Conservation (phyloP, 2,329 filamentous ascomycete genomes). For the Akanthomyces uredinophilus region DNA sequence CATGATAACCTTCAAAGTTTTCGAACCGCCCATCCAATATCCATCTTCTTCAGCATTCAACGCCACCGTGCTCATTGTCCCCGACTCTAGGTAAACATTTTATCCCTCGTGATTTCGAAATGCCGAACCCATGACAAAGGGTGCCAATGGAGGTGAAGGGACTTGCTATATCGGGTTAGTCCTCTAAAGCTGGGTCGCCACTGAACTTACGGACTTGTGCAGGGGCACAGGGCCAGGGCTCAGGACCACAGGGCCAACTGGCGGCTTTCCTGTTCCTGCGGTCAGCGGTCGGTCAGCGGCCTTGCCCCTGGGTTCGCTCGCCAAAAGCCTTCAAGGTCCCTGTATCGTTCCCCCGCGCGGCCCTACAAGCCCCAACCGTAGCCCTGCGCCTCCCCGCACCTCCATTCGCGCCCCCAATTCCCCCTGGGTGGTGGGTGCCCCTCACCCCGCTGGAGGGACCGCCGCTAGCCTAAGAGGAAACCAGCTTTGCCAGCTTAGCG, state of each 20-base stretch:
- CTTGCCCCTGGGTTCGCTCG: too few species aligned
- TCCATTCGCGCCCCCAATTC: not conserved
- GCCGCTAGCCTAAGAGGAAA: not conserved
- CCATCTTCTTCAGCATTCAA: too few species aligned
- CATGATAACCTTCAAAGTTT: too few species aligned
- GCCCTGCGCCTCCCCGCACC: not conserved
- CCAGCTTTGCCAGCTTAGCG: not conserved
- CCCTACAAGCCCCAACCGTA: not conserved
- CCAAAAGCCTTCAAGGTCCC: not conserved
- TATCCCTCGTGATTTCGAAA: not conserved
- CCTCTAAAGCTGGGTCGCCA: not conserved
- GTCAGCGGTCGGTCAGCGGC: too few species aligned
- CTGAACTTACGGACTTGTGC: too few species aligned
- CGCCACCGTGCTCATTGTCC: not conserved
- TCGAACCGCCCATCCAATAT: too few species aligned
- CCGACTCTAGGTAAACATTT: too few species aligned
- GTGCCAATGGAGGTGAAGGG: not conserved
- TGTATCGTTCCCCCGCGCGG: not conserved
- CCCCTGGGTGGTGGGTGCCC: too few species aligned
- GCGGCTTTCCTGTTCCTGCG: too few species aligned
- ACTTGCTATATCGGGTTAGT: not conserved
- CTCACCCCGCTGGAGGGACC: not conserved
- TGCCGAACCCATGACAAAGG: not conserved
- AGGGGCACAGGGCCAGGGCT: too few species aligned
- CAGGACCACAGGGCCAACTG: too few species aligned